phyloP scores from a whole-genome alignment of 176 grass and related monocot genomes.

The Avena sativa region DNA sequence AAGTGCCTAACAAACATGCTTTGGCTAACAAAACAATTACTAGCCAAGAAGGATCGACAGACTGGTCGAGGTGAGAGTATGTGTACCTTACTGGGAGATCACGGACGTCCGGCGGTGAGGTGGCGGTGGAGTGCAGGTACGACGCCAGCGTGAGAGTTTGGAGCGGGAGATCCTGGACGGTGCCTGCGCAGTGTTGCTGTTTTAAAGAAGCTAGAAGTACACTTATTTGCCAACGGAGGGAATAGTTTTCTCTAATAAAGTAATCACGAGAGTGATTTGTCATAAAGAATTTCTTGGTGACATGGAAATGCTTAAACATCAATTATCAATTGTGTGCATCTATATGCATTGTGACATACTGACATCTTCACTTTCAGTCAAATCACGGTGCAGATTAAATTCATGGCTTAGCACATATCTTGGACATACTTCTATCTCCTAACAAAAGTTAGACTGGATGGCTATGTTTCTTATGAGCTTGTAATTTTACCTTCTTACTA shows the following conservation, averaged over 20 bases:
- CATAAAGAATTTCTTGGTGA: conserved; percentile 21
- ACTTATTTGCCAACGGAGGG: too few relatives aligned
- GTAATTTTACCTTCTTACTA: too few relatives aligned
- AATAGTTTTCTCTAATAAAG: background rate
- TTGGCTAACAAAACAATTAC: background rate
- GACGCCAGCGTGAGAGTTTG: too few relatives aligned
- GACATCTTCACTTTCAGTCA: conserved; percentile 12
- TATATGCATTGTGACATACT: background rate
- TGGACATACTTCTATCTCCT: background rate
- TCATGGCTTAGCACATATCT: background rate
- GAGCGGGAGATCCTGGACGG: too few relatives aligned
- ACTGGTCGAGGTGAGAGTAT: background rate
- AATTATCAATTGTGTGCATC: conserved; percentile 16
- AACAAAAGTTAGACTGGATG: too few relatives aligned
- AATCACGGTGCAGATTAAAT: conserved; percentile 5
- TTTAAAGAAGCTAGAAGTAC: too few relatives aligned
- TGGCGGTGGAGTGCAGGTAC: too few relatives aligned
- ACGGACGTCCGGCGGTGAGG: too few relatives aligned
- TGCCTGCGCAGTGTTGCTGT: too few relatives aligned
- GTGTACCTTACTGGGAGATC: too few relatives aligned
- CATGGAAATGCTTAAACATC: background rate
- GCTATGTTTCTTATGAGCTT: too few relatives aligned
- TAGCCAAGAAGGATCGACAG: background rate
- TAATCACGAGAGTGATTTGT: background rate
- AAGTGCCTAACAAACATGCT: background rate